Base-by-base conservation (phyloP, 495 filamentous ascomycete genomes). In the Letharia columbiana region DNA sequence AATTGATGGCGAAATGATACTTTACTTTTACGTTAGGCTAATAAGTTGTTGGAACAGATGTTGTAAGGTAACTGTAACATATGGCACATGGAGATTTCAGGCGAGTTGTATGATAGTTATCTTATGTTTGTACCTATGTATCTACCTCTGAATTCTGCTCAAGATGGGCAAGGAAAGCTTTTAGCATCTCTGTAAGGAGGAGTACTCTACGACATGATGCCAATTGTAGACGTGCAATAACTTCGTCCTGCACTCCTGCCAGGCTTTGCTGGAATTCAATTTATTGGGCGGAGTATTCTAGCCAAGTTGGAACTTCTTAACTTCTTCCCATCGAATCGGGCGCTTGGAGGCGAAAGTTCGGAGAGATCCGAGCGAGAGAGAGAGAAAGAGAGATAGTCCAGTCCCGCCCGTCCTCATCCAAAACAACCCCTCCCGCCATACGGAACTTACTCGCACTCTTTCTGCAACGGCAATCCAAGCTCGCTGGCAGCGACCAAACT, bases 401-500 rank as follows among this genome's bases (percentile, higher is more conserved):
- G 23, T 28, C 23, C 23, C 23, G 23, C 23, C 23, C 23, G 23
- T 28, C 23, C 23, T 28, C 23, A 28, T 28, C 23, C 23, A 28
- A 28, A 39, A 39, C 37, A 39, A 39, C 37, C 8, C 45, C 37
- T 9, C 45, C 45, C 7, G 20, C 3, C 4, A 42, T 10, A 9
- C 40, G 23, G 23, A 28, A 28, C 23, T 28, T 28, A 28, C 40
- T 42, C 12, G 40, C 2, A 42, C 40, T 42, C 40, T 42, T 28
- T 28, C 23, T 28, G 15, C 64, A 61, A 60, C 59, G 42, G 54
- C 57, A 47, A 10, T 62, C 15, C 42, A 20, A 35, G 28, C 49
- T 57, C 52, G 18, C 68, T 71, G 69, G 56, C 69, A 35, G 58
- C 57, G 65, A 45, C 77, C 78, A 69, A 78, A 76, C 72, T 77